phyloP scores from a whole-genome alignment of 768 basidiomycete genomes.

The Leucocoprinus birnbaumii region DNA sequence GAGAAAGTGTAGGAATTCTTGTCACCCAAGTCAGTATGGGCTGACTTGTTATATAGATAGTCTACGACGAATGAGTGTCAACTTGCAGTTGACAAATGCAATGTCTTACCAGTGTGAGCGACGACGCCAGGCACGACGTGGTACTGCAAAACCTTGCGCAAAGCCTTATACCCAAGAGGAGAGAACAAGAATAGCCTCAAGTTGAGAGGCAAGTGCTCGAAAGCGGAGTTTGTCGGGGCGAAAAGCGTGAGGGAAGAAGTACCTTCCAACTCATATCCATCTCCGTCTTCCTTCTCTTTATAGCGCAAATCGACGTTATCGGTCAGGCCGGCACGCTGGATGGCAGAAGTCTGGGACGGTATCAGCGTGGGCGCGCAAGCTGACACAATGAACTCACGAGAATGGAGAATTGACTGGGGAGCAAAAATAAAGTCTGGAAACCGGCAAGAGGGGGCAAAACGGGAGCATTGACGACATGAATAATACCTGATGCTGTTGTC shows the following conservation, averaged over 20 bases:
- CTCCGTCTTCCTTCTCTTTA: conserved; percentile 27
- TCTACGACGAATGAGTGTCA: conserved; percentile 15
- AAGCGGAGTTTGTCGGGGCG: conserved; percentile 52
- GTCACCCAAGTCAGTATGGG: not conserved
- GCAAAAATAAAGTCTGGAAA: conserved; percentile 45
- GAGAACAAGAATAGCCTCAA: conserved; percentile 58
- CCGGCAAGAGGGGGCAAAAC: conserved; percentile 51
- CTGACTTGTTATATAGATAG: conserved; percentile 28
- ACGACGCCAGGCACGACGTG: conserved; percentile 51
- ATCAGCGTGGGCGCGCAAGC: not conserved
- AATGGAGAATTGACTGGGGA: conserved; percentile 42
- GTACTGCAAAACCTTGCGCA: conserved; percentile 56
- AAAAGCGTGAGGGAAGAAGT: conserved; percentile 47
- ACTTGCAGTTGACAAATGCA: not conserved
- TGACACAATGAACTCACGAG: conserved; percentile 31
- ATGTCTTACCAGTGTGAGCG: conserved; percentile 44
- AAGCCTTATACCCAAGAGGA: conserved; percentile 45
- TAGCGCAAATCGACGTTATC: conserved; percentile 45
- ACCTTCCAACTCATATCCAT: conserved; percentile 40
- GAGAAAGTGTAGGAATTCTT: conserved; percentile 10
- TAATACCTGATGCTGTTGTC: conserved; percentile 28
- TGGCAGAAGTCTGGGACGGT: conserved; percentile 44
- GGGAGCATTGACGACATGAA: conserved; percentile 54
- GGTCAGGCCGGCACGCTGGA: conserved; percentile 48
- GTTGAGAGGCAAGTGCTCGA: conserved; percentile 43